These are phyloP conservation scores for Maudiozyma saulgeensis DNA, from an alignment of 805 yeast genomes.

Conservation along the genomic window DNA sequence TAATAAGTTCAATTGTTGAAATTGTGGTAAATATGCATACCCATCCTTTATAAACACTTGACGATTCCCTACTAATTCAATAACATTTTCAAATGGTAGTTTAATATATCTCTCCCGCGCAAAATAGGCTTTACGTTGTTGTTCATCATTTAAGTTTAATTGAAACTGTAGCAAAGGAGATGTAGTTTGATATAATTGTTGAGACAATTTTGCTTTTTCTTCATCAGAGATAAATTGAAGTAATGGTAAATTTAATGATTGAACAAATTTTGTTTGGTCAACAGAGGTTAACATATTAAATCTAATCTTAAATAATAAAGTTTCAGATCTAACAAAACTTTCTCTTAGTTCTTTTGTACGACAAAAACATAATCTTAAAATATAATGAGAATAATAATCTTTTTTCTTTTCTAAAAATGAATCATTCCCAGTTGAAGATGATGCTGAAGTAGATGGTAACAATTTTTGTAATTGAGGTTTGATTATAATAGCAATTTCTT, in stretches of 20 bases:
- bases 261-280: constrained; percentile 68
- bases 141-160: constrained; percentile 37
- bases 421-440: constrained; percentile 20
- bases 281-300: constrained; percentile 49
- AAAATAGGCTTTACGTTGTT: constrained; percentile 35
- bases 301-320: constrained; percentile 62
- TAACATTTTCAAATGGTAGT: constrained; percentile 79
- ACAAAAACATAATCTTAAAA: constrained; percentile 81
- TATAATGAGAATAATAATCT: constrained; percentile 88
- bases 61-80: constrained; percentile 66
- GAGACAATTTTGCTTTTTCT: constrained; percentile 46
- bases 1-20: constrained; percentile 64
- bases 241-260: constrained; percentile 60
- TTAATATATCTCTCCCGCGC: constrained; percentile 63
- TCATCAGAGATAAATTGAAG: constrained; percentile 46
- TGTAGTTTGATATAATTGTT: constrained; percentile 47
- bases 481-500: constrained; percentile 57
- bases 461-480: constrained; percentile 55
- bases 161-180: constrained; percentile 31
- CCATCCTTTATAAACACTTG: constrained; percentile 61
- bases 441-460: constrained; percentile 38
- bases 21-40: constrained; percentile 74
- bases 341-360: constrained; percentile 73
- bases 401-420: constrained; percentile 58
- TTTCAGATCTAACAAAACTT: constrained; percentile 71